Conservation (phyloP, 768 basidiomycete species). For the Russula sp. region DNA sequence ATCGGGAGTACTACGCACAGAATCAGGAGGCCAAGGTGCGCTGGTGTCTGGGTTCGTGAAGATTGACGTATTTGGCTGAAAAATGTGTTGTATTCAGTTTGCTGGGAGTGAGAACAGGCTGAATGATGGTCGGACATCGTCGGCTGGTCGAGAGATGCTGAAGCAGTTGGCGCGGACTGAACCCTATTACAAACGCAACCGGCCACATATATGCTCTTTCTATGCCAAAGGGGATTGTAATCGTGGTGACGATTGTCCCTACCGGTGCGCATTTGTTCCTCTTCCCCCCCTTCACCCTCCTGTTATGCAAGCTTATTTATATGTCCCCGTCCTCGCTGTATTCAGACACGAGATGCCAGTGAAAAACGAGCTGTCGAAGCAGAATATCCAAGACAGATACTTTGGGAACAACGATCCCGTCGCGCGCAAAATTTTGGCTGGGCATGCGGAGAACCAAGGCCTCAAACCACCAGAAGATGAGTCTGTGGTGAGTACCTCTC, state of each 20-base stretch:
- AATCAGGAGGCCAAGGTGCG: slow-evolving; percentile 83
- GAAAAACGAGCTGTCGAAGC: slow-evolving; percentile 79
- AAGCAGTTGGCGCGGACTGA: slow-evolving; percentile 93
- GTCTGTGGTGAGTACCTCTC: slow-evolving; percentile 61
- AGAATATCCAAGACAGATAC: slow-evolving; percentile 93
- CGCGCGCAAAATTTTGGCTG: slow-evolving; percentile 80
- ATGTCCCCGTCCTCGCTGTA: not conserved
- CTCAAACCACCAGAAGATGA: slow-evolving; percentile 87
- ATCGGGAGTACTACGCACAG: slow-evolving; percentile 92
- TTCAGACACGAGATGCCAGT: slow-evolving; percentile 83
- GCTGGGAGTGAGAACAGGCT: slow-evolving; percentile 66
- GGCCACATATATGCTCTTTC: slow-evolving; percentile 93
- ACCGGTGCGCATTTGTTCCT: slow-evolving; percentile 47
- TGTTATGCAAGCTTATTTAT: not conserved
- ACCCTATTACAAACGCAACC: slow-evolving; percentile 96
- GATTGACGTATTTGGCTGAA: no score
- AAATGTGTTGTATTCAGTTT: slow-evolving; percentile 40
- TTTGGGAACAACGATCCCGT: slow-evolving; percentile 93
- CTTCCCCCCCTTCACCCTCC: not conserved
- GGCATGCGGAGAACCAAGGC: slow-evolving; percentile 78
- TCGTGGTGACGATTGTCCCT: slow-evolving; percentile 90
- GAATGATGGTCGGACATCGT: slow-evolving; percentile 57
- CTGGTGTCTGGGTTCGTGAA: not conserved
- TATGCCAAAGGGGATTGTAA: slow-evolving; percentile 94
- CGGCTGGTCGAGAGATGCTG: slow-evolving; percentile 94